phyloP scores from a whole-genome alignment of 257 asterid species.

The Solanum paucissectum region DNA sequence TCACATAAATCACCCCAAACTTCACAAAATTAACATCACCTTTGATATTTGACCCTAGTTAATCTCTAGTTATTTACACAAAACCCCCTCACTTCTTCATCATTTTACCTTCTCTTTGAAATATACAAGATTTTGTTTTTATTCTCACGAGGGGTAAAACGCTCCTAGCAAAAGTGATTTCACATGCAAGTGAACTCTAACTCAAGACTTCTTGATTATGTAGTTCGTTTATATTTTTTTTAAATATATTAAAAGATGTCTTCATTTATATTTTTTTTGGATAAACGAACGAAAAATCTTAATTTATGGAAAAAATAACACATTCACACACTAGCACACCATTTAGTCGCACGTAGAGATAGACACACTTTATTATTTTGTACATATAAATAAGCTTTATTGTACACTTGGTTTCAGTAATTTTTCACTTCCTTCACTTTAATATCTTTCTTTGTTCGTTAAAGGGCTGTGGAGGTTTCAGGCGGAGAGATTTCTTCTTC shows the following conservation, averaged over 20 bases:
- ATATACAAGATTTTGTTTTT: too few relatives aligned
- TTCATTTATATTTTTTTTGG: too few relatives aligned
- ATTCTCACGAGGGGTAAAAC: too few relatives aligned
- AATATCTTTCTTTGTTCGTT: background rate
- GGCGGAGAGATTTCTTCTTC: background rate
- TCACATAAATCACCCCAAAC: background rate
- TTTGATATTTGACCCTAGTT: background rate
- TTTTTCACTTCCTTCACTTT: background rate
- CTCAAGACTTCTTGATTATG: too few relatives aligned
- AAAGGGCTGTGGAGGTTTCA: background rate
- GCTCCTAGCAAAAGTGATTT: too few relatives aligned
- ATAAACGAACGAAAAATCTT: too few relatives aligned
- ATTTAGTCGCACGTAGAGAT: background rate
- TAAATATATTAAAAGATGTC: too few relatives aligned
- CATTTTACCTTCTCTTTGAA: too few relatives aligned
- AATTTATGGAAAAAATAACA: background rate
- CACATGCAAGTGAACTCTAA: background rate
- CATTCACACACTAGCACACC: background rate
- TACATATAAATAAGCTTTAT: background rate
- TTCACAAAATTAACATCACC: background rate
- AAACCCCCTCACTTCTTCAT: background rate
- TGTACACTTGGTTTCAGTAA: background rate
- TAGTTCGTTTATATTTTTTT: too few relatives aligned
- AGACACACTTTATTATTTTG: background rate
- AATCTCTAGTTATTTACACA: background rate